Evolutionary conservation across 2,329 filamentous ascomycete species (phyloP).

Genomic region (Neofusicoccum kwambonambiense): DNA sequence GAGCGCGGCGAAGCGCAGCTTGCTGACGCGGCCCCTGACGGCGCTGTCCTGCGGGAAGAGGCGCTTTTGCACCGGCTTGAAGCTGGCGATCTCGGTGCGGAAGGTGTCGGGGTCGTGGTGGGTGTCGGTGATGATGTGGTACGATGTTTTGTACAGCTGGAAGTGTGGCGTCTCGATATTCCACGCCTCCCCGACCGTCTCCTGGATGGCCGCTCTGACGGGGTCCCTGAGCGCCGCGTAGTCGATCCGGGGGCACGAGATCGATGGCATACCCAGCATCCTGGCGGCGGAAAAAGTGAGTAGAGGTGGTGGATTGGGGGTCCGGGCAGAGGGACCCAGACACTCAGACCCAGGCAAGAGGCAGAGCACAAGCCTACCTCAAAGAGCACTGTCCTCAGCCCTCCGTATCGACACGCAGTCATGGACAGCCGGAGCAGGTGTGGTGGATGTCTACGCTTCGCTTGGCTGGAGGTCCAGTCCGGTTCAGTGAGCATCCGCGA

Average conservation of each 20-base stretch:
- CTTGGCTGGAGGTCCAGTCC: not conserved
- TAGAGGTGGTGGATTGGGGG: no score
- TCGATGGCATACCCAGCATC: not conserved
- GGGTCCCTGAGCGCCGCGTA: not conserved
- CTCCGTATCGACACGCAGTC: slow-evolving; percentile 1
- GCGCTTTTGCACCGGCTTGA: not conserved
- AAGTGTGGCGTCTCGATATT: not conserved
- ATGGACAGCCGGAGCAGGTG: not conserved
- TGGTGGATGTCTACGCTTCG: not conserved
- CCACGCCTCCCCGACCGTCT: not conserved
- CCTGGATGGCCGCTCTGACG: not conserved
- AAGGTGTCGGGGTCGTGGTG: not conserved
- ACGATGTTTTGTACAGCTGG: not conserved
- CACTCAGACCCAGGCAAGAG: no score
- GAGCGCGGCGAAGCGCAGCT: not conserved
- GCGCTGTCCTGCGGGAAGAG: not conserved
- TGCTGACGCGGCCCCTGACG: not conserved
- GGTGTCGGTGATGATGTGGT: not conserved
- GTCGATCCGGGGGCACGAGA: not conserved
- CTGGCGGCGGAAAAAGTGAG: no score
- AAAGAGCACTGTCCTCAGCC: not conserved
- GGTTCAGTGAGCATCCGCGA: not conserved
- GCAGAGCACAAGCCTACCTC: not conserved
- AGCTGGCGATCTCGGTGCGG: not conserved
- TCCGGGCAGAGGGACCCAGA: no score